Percentiles rank a stretch among this genome's conserved stretches.
These are phyloP conservation scores for Phytophthora idaei DNA, from an alignment of 352 stramenopile species.

Conservation along the genomic window DNA sequence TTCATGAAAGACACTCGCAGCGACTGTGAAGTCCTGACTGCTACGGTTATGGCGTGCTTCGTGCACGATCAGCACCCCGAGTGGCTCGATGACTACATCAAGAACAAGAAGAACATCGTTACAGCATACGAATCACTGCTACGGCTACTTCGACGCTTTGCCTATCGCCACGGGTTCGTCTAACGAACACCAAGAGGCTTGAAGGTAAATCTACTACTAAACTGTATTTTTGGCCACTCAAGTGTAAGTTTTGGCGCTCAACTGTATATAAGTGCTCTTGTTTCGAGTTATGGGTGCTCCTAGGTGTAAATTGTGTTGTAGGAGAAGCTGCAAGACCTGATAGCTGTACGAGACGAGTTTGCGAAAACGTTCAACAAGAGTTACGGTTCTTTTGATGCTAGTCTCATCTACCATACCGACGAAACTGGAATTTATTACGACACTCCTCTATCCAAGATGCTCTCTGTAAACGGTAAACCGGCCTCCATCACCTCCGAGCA, in stretches of 20 bases:
- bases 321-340: not conserved
- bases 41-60: not conserved
- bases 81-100: not conserved
- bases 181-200: not conserved
- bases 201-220: not conserved
- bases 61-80: not conserved
- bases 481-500: not conserved
- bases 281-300: not conserved
- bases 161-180: not conserved
- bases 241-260: not conserved
- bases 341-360: not conserved
- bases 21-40: not conserved
- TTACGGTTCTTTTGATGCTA: not conserved
- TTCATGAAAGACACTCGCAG: not conserved
- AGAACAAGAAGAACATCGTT: not conserved
- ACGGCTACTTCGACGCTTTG: not conserved
- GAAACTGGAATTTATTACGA: slow-evolving; percentile 1
- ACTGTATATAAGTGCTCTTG: not conserved
- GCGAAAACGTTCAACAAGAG: not conserved
- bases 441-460: not conserved
- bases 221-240: not conserved
- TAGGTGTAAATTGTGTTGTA: not conserved
- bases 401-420: not conserved
- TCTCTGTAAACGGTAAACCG: not conserved
- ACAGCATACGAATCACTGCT: not conserved